Evolutionary conservation across 768 basidiomycete species (phyloP), one percentile per base, ranked within the genome.

Genomic region (Pisolithus marmoratus): DNA sequence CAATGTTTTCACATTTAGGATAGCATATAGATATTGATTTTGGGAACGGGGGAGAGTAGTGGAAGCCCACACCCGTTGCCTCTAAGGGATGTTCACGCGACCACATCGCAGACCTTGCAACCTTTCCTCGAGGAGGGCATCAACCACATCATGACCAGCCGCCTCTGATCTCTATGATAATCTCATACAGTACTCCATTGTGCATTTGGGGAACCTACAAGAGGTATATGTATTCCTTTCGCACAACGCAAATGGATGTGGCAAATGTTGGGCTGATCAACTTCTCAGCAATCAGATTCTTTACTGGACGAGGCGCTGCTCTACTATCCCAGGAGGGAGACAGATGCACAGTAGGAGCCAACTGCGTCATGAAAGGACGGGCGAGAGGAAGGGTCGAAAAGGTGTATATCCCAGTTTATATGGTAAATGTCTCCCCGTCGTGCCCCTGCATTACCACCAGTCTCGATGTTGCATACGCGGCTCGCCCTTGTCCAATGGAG

Each of bases 401-500:
- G 87, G 85, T 40, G 89, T 98, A 20, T 98, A 97, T 72, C 85
- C 84, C 1, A n/a, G 91, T 99, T 19, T 98, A 98, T 65, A 99
- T 95, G 24, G 94, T 95, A 58, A 5, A 31, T 34, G 34, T 4
- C 34, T 34, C 48, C 27, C 23, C 34, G 14, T 31, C n/a, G 38
- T 29, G 17, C 41, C 14, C 8, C 17, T 7, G 11, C 42, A 17
- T 49, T 49, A n/a, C 44, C 23, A 38, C 49, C 47, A 47, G 46
- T 23, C 11, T 47, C 20, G 23, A 44, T 46, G 19, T 34, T 11
- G n/a, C 11, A 45, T 29, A 22, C 42, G n/a, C 54, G 87, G 93
- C 85, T 99, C 56, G 90, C 95, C 1, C 83, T 99, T 38, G 92
- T 95, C 0, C 91, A 95, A 72, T 99, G 96, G 96, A 95, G 87